Base-by-base conservation (phyloP, 352 stramenopile species). In the Pythium monospermum region DNA sequence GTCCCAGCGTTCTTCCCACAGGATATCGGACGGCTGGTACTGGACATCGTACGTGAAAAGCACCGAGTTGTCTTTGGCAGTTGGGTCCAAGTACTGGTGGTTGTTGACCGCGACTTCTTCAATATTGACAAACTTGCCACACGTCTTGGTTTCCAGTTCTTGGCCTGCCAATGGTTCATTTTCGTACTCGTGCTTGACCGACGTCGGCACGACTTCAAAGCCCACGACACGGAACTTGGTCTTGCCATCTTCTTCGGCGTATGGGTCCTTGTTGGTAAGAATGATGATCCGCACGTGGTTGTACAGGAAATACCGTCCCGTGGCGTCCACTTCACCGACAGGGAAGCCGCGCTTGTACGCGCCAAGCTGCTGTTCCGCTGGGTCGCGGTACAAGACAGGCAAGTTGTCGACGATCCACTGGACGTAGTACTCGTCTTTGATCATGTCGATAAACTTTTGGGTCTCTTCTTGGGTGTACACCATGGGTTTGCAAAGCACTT, bases 31-130 rank as follows among this genome's bases (percentile, higher is more conserved):
- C 59, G 96, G 76, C 64, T 97, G 66, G 76, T 94, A 99, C 56
- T 97, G 71, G 33, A 99, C 96, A 66, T 99, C 95, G 74, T 99
- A 99, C 30, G 97, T 98, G 73, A 98, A 99, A n/a, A 99, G 74
- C 48, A 99, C 84, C 6, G 85, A 85, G 33, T 79, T 92, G 45
- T 82, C 54, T 18, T 72, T 72, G 26, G 72, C 56, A n/a, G n/a
- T n/a, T 6, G 76, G 61, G 44, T 91, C 69, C 42, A 94, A 41
- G 59, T 94, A 93, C 69, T 89, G 76, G 71, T 89, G 87, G 66
- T 89, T 91, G 57, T 75, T 72, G 46, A 90, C 68, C 25, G 80
- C 81, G 13, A 76, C 72, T 53, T 92, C 78, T 44, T 89, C 80
- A 53, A 89, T 83, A 60, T 94, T 90, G 33, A 96, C 74, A 40